A percentile compares a stretch with the other conserved stretches of the same genome.
Evolutionary conservation across 768 basidiomycete species (phyloP).

Genomic region (Lenzites betulinus): DNA sequence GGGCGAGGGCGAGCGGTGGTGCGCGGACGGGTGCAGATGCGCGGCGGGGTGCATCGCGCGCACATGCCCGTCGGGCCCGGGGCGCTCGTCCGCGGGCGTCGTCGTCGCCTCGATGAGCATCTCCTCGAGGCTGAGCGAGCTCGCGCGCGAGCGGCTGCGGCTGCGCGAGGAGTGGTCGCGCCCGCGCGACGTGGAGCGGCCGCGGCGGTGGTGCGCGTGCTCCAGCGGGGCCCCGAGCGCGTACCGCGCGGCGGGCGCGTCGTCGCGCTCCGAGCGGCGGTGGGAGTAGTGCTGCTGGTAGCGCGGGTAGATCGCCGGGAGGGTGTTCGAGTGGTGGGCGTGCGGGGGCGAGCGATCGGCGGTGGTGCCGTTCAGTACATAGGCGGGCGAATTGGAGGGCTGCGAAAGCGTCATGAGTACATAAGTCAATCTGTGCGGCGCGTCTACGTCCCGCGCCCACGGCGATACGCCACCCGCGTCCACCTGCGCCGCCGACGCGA

Average conservation of each 20-base stretch:
- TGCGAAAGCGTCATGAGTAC: slow-evolving; percentile 7
- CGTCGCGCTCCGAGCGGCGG: slow-evolving; percentile 21
- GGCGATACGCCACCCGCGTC: no score
- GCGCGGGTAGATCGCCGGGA: slow-evolving; percentile 28
- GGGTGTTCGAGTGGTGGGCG: slow-evolving; percentile 21
- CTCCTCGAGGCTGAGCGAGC: slow-evolving; percentile 46
- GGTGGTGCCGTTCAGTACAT: slow-evolving; percentile 20
- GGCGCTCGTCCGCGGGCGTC: slow-evolving; percentile 33
- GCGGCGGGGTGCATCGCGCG: slow-evolving; percentile 33
- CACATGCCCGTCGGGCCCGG: slow-evolving; percentile 27
- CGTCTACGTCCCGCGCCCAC: no score
- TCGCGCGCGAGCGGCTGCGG: slow-evolving; percentile 39
- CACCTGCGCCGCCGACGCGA: no score
- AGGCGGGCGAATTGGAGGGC: slow-evolving; percentile 26
- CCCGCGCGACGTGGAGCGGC: slow-evolving; percentile 32
- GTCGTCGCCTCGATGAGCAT: slow-evolving; percentile 48
- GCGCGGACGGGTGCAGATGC: slow-evolving; percentile 21
- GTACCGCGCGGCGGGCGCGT: slow-evolving; percentile 23
- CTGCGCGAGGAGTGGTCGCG: slow-evolving; percentile 35
- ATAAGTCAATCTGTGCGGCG: neutral
- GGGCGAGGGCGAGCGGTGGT: slow-evolving; percentile 27
- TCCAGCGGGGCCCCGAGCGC: slow-evolving; percentile 25
- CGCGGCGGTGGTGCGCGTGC: slow-evolving; percentile 26
- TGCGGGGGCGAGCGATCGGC: slow-evolving; percentile 23
- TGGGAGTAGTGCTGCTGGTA: slow-evolving; percentile 12